A percentile compares a stretch with the other conserved stretches of the same genome.
phyloP scores from a whole-genome alignment of 805 yeast genomes.

The Candida silvicultrix region DNA sequence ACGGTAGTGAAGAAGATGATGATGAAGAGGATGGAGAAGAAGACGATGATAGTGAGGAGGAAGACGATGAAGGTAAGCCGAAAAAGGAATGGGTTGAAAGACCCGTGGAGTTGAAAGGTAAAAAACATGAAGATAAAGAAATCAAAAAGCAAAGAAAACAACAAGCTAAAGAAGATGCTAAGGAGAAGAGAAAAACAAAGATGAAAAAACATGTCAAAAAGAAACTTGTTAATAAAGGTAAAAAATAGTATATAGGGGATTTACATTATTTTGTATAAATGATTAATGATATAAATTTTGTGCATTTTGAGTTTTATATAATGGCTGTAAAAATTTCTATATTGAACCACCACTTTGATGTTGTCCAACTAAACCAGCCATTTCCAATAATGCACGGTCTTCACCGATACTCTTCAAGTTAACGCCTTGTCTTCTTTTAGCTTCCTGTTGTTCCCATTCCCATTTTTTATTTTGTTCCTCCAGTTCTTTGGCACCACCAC shows the following conservation, averaged over 20 bases:
- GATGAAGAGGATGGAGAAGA: constrained; percentile 30
- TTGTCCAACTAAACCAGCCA: constrained; percentile 64
- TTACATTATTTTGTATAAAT: too few relatives aligned
- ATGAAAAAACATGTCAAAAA: constrained; percentile 81
- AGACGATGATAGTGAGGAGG: constrained; percentile 26
- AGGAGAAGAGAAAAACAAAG: constrained; percentile 74
- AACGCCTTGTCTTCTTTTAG: constrained; percentile 66
- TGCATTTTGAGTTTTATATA: too few relatives aligned
- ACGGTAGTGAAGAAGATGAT: constrained; percentile 24
- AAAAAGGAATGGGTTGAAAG: constrained; percentile 39
- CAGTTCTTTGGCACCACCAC: constrained; percentile 74
- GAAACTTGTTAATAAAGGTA: constrained; percentile 57
- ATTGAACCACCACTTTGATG: constrained; percentile 44
- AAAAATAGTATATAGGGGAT: constrained; percentile 4
- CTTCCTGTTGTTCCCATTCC: constrained; percentile 92
- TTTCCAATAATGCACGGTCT: constrained; percentile 77
- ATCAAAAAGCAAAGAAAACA: constrained; percentile 69
- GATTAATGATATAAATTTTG: too few relatives aligned
- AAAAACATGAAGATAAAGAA: constrained; percentile 75
- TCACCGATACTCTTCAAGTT: constrained; percentile 66
- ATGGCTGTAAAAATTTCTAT: too few relatives aligned
- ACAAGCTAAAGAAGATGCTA: constrained; percentile 68
- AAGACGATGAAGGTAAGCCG: constrained; percentile 16
- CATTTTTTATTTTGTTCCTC: constrained; percentile 70
- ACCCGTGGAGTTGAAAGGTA: constrained; percentile 48